Percentiles rank a stretch among this genome's conserved stretches.
These are phyloP conservation scores for Prunus yedoensis DNA, from an alignment of 331 rosid species.

Conservation along the genomic window DNA sequence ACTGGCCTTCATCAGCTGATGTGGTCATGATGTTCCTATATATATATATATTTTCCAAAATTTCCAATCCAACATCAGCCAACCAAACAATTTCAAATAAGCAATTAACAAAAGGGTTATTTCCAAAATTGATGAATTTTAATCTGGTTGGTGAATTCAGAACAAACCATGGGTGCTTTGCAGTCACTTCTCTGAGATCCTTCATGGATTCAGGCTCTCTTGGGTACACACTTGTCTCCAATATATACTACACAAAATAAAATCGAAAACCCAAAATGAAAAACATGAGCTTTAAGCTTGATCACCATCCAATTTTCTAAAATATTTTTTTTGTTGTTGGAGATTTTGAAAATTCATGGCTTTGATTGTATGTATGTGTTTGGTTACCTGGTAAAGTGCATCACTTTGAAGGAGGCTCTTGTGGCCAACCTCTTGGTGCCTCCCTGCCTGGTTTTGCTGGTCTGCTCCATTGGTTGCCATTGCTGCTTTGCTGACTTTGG, in stretches of 20 bases:
- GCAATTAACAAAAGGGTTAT: not conserved
- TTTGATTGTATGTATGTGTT: not conserved
- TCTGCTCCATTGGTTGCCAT: conserved; percentile 67
- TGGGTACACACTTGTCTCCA: conserved; percentile 93
- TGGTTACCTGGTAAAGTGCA: conserved; percentile 80
- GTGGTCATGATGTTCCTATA: conserved; percentile 94
- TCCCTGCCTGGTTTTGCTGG: conserved; percentile 44
- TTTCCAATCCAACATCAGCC: not conserved
- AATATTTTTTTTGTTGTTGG: too few relatives aligned
- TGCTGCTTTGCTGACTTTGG: not conserved
- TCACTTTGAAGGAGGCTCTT: conserved; percentile 90
- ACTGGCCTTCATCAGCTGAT: conserved; percentile 95
- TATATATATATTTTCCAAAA: not conserved
- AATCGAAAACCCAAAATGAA: too few relatives aligned
- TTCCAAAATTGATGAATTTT: not conserved
- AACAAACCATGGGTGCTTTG: conserved; percentile 85
- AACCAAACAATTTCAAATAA: not conserved
- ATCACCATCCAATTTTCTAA: not conserved
- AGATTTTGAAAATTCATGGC: not conserved
- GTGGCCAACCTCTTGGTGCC: conserved; percentile 93
- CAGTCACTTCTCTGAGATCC: conserved; percentile 87
- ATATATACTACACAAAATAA: conserved; percentile 55
- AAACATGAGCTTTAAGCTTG: not conserved
- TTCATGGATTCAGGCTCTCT: conserved; percentile 93
- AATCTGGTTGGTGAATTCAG: not conserved